These are phyloP conservation scores for Saturnispora gosingensis DNA, from an alignment of 805 yeast species.

Conservation along the genomic window DNA sequence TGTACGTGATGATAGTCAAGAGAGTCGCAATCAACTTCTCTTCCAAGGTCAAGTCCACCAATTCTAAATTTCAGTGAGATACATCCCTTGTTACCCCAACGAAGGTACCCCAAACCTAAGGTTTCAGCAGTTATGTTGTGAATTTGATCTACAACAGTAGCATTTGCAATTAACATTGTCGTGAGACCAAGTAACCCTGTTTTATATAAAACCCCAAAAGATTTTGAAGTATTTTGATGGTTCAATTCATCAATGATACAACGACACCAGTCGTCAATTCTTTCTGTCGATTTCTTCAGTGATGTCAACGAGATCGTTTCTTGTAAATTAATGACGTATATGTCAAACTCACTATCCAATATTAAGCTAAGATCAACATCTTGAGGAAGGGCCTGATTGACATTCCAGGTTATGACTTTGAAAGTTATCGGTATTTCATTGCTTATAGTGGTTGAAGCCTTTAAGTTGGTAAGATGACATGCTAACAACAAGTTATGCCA, in stretches of 20 bases:
- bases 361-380: neutral
- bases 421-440: neutral
- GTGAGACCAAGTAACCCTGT: constrained; percentile 46
- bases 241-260: constrained; percentile 19
- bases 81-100: constrained; percentile 60
- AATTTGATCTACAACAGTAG: constrained; percentile 29
- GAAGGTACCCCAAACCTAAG: constrained; percentile 38
- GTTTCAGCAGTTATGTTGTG: constrained; percentile 31
- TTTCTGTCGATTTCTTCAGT: constrained; percentile 28
- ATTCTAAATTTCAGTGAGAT: constrained; percentile 35
- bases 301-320: constrained; percentile 43
- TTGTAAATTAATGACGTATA: constrained; percentile 39
- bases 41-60: constrained; percentile 22
- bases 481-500: constrained; percentile 13
- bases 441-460: constrained; percentile 9
- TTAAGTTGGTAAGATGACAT: constrained; percentile 4
- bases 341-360: constrained; percentile 17
- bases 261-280: constrained; percentile 29
- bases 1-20: neutral
- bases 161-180: constrained; percentile 33
- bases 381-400: constrained; percentile 21
- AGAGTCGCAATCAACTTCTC: neutral
- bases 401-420: constrained; percentile 31
- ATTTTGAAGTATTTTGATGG: constrained; percentile 8
- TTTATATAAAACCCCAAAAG: constrained; percentile 31